Conservation (phyloP, 1,284 basidiomycete genomes). For the Entoloma clypeatum region DNA sequence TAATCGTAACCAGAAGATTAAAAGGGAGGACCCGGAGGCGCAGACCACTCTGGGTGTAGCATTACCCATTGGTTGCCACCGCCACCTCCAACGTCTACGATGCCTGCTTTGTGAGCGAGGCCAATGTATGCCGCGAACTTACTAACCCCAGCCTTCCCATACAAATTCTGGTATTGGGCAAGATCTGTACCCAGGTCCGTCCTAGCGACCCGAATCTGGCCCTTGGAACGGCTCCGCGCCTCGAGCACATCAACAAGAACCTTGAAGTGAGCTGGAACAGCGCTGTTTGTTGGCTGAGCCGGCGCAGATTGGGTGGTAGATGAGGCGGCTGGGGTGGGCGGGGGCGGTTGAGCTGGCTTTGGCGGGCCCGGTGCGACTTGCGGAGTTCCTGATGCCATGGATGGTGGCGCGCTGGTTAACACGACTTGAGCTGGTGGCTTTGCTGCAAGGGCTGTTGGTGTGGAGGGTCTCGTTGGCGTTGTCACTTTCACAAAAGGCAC, state of each 20-base stretch:
- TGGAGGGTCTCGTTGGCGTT: background rate
- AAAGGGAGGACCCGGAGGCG: conserved; percentile 3
- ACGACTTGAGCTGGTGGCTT: background rate
- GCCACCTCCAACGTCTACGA: conserved; percentile 14
- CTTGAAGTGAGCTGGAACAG: conserved; percentile 15
- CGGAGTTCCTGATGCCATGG: background rate
- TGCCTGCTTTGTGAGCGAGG: conserved; percentile 16
- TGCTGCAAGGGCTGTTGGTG: background rate
- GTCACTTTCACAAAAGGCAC: background rate
- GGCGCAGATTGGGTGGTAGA: conserved; percentile 1
- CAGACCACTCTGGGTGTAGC: conserved; percentile 17
- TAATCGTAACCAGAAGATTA: background rate
- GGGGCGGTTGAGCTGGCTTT: background rate
- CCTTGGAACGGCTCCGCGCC: conserved; percentile 7
- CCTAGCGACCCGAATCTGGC: conserved; percentile 5
- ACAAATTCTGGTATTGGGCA: conserved; percentile 13
- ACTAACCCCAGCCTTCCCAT: conserved; percentile 14
- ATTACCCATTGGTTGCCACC: conserved; percentile 16
- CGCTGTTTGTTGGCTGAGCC: background rate
- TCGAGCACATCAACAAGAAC: conserved; percentile 16
- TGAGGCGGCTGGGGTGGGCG: conserved; percentile 1
- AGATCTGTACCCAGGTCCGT: conserved; percentile 18
- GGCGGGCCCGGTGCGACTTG: background rate
- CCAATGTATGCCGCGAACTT: conserved; percentile 16
- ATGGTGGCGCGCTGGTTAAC: background rate